Evolutionary conservation across 1,284 basidiomycete species (phyloP).

Genomic region (Cryptococcus neoformans): DNA sequence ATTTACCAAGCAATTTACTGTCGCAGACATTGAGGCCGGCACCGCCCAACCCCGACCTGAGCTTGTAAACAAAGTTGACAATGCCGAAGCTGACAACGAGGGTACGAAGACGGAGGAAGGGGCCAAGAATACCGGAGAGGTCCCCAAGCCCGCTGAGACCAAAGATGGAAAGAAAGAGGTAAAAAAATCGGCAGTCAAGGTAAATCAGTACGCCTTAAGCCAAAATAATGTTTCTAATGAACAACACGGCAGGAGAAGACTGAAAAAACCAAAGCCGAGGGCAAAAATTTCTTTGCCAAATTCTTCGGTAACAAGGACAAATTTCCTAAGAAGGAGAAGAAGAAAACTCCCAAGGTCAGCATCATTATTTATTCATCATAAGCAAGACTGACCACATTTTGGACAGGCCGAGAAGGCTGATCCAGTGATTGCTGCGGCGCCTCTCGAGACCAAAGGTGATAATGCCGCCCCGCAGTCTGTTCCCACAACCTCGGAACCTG

Average conservation of each 20-base stretch:
- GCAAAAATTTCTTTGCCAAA: slow-evolving; percentile 40
- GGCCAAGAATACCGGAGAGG: slow-evolving; percentile 16
- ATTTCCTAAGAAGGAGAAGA: slow-evolving; percentile 41
- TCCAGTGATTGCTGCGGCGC: slow-evolving; percentile 17
- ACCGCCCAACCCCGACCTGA: slow-evolving; percentile 32
- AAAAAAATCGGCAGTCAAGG: slow-evolving; percentile 30
- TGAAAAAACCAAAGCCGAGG: slow-evolving; percentile 40
- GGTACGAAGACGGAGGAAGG: not conserved
- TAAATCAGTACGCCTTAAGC: slow-evolving; percentile 3
- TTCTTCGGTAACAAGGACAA: slow-evolving; percentile 35
- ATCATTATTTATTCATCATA: not conserved
- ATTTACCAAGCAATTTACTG: slow-evolving; percentile 30
- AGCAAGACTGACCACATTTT: slow-evolving; percentile 2
- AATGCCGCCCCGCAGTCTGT: slow-evolving; percentile 1
- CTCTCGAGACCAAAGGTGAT: slow-evolving; percentile 2
- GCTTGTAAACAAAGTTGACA: slow-evolving; percentile 30
- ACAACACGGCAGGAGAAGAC: slow-evolving; percentile 20
- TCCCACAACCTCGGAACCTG: not conserved
- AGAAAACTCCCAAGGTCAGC: slow-evolving; percentile 43
- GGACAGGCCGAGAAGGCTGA: slow-evolving; percentile 34
- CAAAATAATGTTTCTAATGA: not conserved
- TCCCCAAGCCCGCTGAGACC: slow-evolving; percentile 13
- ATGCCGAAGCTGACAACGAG: slow-evolving; percentile 20
- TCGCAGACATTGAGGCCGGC: slow-evolving; percentile 33
- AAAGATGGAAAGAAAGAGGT: slow-evolving; percentile 25